phyloP scores from a whole-genome alignment of 257 asterid genomes.

The Osmanthus fragrans region DNA sequence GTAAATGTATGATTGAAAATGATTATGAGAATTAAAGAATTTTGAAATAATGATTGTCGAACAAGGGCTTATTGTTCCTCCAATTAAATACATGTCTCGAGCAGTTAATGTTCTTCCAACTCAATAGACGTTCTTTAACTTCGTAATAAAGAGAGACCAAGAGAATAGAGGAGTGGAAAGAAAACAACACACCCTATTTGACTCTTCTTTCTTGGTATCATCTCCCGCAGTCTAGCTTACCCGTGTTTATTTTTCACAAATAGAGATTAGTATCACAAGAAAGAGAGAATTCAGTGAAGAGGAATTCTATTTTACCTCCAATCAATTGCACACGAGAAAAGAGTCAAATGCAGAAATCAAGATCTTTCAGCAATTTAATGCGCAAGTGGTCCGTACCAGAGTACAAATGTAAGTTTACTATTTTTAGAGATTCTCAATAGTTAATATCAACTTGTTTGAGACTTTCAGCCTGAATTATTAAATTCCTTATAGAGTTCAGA shows the following conservation, averaged over 20 bases:
- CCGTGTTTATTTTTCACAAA: conserved; percentile 18
- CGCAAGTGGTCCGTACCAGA: conserved; percentile 82
- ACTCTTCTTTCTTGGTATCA: conserved; percentile 20
- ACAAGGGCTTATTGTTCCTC: neutral
- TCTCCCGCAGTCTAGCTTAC: conserved; percentile 27
- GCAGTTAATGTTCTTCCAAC: conserved; percentile 11
- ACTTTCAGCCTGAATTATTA: conserved; percentile 17
- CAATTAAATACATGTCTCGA: neutral
- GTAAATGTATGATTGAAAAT: too few relatives aligned
- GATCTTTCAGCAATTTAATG: conserved; percentile 56
- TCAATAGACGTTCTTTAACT: neutral
- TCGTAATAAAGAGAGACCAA: neutral
- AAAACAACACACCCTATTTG: conserved; percentile 6
- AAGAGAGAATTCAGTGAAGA: conserved; percentile 72
- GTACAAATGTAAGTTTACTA: conserved; percentile 57
- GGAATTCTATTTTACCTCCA: conserved; percentile 59
- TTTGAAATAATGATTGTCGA: too few relatives aligned
- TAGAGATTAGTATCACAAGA: conserved; percentile 83
- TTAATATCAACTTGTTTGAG: conserved; percentile 9
- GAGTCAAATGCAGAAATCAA: conserved; percentile 57
- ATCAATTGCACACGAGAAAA: conserved; percentile 63
- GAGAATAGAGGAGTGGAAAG: neutral
- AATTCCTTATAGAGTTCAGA: neutral
- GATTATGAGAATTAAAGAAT: too few relatives aligned
- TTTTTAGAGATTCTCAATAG: neutral